Base-by-base conservation (phyloP, 2,329 filamentous ascomycete genomes). In the Colletotrichum spinosum region DNA sequence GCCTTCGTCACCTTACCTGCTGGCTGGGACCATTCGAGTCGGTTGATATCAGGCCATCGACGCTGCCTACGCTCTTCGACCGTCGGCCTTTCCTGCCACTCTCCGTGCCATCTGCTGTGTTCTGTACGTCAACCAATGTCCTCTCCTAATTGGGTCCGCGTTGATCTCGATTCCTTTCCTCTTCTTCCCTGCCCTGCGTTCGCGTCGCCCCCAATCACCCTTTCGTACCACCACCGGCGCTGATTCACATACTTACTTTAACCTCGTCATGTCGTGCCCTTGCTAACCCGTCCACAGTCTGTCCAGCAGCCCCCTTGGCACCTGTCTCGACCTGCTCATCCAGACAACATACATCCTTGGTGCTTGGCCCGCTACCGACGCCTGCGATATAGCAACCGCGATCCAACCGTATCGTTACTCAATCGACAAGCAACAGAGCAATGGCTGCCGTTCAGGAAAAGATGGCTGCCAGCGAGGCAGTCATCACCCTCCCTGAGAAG, bases 391-490 rank as follows among this genome's bases (percentile, higher is more conserved):
- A 34, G n/a, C 46, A 12, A 42, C 5, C 46, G 35, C 25, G 11
- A 50, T 17, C 25, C 2, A 25, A 44, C 11, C 46, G n/a, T 55
- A 53, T 66, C 15, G 17, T 66, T 63, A 63, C 41, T 41, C 17
- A 48, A 39, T 51, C 12, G 34, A 44, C 46, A 6, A 38, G 11
- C 7, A 53, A 4, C 3, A 15, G 13, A 50, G 25, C 53, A 35
- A 66, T 66, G 63, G 63, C 58, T 52, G 52, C 53, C 15, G 42
- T n/a, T 6, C 58, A 57, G 15, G 63, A 66, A 63, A 63, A 62
- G 58, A 35, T 42, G 62, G 45, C 50, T 17, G 55, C 15, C 56
- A 34, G 60, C 55, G 33, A 35, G 25, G 17, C 52, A 17, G 57
- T 51, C 59, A 55, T 67, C 44, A 45, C 54, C 42, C 37, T 65